These are phyloP conservation scores for Candida orba DNA, from an alignment of 805 yeast species.

Conservation along the genomic window DNA sequence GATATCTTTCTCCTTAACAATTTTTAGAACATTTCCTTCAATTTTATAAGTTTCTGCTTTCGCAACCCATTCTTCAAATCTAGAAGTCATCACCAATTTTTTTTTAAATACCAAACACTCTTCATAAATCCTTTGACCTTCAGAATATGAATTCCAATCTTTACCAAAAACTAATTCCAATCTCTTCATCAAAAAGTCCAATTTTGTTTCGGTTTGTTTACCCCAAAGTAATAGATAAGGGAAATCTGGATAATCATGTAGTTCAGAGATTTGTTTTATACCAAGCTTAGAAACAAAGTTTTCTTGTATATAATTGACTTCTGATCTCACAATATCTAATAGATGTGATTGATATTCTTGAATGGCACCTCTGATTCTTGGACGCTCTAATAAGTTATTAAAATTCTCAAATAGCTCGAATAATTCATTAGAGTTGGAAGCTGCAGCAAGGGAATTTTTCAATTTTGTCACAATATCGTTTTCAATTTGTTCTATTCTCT, in stretches of 20 bases:
- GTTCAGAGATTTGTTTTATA: conserved; percentile 30
- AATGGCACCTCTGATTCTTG: conserved; percentile 49
- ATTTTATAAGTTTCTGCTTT: conserved; percentile 20
- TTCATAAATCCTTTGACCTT: conserved; percentile 54
- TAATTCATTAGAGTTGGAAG: conserved; percentile 40
- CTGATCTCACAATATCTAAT: conserved; percentile 40
- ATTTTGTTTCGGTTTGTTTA: conserved; percentile 39
- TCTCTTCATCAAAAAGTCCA: conserved; percentile 34
- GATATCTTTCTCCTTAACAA: conserved; percentile 23
- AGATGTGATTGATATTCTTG: conserved; percentile 52
- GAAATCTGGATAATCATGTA: conserved; percentile 41
- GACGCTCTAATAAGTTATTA: conserved; percentile 41
- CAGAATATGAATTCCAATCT: conserved; percentile 56
- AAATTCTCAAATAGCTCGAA: conserved; percentile 44
- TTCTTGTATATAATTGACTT: conserved; percentile 35
- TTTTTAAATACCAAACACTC: conserved; percentile 41
- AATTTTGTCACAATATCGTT: conserved; percentile 34
- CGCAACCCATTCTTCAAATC: conserved; percentile 45
- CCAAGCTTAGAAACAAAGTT: conserved; percentile 30
- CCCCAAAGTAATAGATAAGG: conserved; percentile 46
- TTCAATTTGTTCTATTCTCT: conserved; percentile 39
- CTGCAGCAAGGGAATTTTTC: conserved; percentile 30
- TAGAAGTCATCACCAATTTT: conserved; percentile 35
- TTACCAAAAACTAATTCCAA: conserved; percentile 48
- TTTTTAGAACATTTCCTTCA: conserved; percentile 33